Base-by-base conservation (phyloP, 2,329 filamentous ascomycete species). In the Cladophialophora bantiana region DNA sequence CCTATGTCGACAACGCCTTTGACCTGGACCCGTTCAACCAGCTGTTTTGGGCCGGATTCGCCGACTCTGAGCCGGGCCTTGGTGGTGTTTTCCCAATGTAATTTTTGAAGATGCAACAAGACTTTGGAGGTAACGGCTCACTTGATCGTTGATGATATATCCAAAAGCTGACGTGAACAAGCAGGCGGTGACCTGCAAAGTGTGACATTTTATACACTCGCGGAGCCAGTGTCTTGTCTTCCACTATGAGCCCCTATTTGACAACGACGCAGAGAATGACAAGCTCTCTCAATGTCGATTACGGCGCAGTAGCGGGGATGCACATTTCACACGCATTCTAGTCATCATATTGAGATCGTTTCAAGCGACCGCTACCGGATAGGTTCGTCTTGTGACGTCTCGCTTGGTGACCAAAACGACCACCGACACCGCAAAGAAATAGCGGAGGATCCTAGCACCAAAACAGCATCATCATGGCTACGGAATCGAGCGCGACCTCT, bases 21-120 rank as follows among this genome's bases (percentile, higher is more conserved):
- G 62, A 62, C 4, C 32, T 68, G 54, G 62, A 68, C 48, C 57
- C 54, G 1, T 65, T 68, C 40, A 68, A 63, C 31, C 62, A 68
- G 34, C 31, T 62, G 18, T 68, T 65, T 48, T 68, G 66, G 66
- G 45, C 55, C 12, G 66, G 66, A 7, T 58, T 65, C 20, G 59
- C 52, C 9, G 65, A 63, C 18, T 31, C 58, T 7, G 64, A 66
- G 42, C 18, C 32, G 32, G 42, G 38, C 45, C 18, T 50, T 26
- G 18, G 45, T 26, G 18, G 18, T 9, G 20, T 50, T 10, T 50
- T 50, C 18, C 20, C 45, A 10, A 50, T 50, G 45, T 50, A 9
- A 50, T 9, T 2, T 50, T 50, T 50, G 18, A 50, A 7, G 5
- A 20, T 18, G n/a, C n/a, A 2, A 9, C 36, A 13, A n/a, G 2